Evolutionary conservation across 1,139 yeast species (phyloP), one percentile per base, ranked within the genome.

Genomic region (Hyphopichia wangnamkhiaoensis): DNA sequence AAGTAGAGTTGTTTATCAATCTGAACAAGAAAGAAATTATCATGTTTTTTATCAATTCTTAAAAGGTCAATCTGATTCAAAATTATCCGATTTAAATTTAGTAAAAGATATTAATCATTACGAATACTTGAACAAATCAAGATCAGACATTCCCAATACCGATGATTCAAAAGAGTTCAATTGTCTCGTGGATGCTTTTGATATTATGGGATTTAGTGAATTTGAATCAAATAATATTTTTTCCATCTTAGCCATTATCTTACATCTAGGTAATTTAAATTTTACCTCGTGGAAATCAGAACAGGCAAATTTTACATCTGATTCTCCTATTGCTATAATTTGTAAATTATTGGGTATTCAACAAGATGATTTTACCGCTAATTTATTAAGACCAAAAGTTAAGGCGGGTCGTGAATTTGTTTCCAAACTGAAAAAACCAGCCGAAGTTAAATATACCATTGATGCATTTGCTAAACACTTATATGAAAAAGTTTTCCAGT

Each of bases 351-450:
- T 93, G 31, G 95, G 95, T 0, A 76, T 93, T 24, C 61, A 76
- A 5, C 66, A 74, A 20, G 66, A 68, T 1, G 79, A 74, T 12
- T 82, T 93, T 49, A 74, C 85, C 0, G 59, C 58, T 17, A 69
- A 64, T 41, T 68, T 94, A 16, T 63, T 91, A 31, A 77, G 80
- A 31, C 98, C 98, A 4, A 83, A 80, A 52, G 96, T 91, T 12
- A 89, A 83, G 57, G 97, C 98, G 2, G 98, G 98, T 2, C 77
- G 81, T 49, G 98, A 94, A 58, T 76, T 79, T 65, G 89, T 93
- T 20, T 77, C 81, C 13, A 95, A 89, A 56, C 80, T 94, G 18
- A 80, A 87, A 52, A 82, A 84, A 37, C 84, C 96, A 0, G 62
- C 75, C 0, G 98, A 93, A 57, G 96, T 93, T 1, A 81, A 81